Percentiles rank a stretch among this genome's conserved stretches.
These are phyloP conservation scores for Exophiala viscosa DNA, from an alignment of 2,329 filamentous ascomycete species.

Conservation along the genomic window DNA sequence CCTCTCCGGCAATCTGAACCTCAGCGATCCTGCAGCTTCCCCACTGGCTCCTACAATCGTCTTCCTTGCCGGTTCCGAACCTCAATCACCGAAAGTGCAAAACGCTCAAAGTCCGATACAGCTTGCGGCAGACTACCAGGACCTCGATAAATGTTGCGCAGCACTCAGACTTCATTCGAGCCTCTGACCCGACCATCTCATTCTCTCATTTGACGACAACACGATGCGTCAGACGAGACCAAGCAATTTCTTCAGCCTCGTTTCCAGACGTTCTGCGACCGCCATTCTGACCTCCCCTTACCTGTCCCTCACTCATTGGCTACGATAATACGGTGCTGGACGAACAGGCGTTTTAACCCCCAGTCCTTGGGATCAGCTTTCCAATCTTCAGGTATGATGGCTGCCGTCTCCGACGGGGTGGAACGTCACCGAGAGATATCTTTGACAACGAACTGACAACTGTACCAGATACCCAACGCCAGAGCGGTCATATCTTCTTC, in stretches of 20 bases:
- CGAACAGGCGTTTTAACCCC: slow-evolving; percentile 25
- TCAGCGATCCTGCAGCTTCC: slow-evolving; percentile 4
- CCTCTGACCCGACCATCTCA: not conserved
- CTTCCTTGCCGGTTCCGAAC: too few species aligned
- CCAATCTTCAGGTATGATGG: slow-evolving; percentile 17
- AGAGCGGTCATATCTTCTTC: slow-evolving; percentile 2
- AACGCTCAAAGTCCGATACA: too few species aligned
- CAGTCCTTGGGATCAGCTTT: slow-evolving; percentile 5
- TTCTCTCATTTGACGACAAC: slow-evolving; percentile 21
- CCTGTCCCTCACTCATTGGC: slow-evolving; percentile 25
- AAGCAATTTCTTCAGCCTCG: slow-evolving; percentile 25
- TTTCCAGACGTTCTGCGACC: slow-evolving; percentile 26
- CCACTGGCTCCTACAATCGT: not conserved
- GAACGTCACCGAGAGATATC: slow-evolving; percentile 15
- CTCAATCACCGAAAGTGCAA: too few species aligned
- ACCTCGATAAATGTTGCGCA: not conserved
- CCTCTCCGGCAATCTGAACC: slow-evolving; percentile 4
- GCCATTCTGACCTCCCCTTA: slow-evolving; percentile 20
- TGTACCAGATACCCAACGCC: slow-evolving; percentile 19
- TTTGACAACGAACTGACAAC: slow-evolving; percentile 19
- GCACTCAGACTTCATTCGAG: not conserved
- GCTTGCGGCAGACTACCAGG: not conserved
- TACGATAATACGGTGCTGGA: slow-evolving; percentile 26
- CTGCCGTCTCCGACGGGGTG: slow-evolving; percentile 3
- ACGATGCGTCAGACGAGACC: slow-evolving; percentile 25